Evolutionary conservation across 352 stramenopile genomes (phyloP), one percentile per base, ranked within the genome.

Genomic region (Phytophthora syringae): DNA sequence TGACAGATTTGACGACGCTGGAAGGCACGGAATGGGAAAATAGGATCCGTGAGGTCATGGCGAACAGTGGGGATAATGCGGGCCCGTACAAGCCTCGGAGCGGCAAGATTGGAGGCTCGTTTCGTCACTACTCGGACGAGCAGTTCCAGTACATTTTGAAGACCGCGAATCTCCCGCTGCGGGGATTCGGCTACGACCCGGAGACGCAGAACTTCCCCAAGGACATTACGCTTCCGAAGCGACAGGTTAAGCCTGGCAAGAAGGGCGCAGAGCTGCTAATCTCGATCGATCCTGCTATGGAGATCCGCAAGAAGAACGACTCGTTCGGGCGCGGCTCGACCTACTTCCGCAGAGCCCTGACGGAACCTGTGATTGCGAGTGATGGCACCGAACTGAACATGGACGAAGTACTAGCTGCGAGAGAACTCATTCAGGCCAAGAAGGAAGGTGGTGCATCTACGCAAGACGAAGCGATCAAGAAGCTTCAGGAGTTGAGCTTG

Each of bases 131-230:
- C 65, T 90, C 84, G 49, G 74, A 89, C 9, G 85, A 89, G 48
- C 88, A 96, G 72, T 94, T 95, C 54, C 72, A 92, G 42, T 79
- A 95, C 55, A 91, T 96, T 45, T 59, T 89, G 11, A 88, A 90
- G 58, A 88, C 77, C 1, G 88, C 88, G 11, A 89, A 90, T 34
- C 53, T 93, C 42, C 84, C 81, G n/a, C 57, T 96, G 55, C 80
- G 84, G 25, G 84, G 87, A 32, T 96, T 96, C 66, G 88, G 88
- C n/a, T 96, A 96, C 57, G 86, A 96, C 60, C 77, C 88, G 1
- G 80, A 72, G 51, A 95, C 83, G 22, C 88, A 96, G 43, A 72
- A 86, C 22, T 96, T 96, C 49, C 88, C 88, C 0, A 60, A 83
- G 5, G 47, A 87, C 28, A 91, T 96, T 50, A 69, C 52, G 18